Percentiles rank a stretch among this genome's conserved stretches.
phyloP scores from a whole-genome alignment of 176 grass and related monocot species.

The Zea luxurians region DNA sequence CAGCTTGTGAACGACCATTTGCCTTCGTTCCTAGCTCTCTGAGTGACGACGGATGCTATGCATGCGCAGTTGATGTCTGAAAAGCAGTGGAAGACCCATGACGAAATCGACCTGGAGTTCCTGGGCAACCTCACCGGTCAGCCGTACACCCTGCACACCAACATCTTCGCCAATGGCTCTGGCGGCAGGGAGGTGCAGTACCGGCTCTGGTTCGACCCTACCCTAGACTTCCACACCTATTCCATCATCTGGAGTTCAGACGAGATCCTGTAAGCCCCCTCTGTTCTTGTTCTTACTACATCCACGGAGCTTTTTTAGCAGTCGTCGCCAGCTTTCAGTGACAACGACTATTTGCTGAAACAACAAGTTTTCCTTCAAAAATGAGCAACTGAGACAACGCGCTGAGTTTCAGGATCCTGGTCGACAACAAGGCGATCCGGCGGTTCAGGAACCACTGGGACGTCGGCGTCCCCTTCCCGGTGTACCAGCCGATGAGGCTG shows the following conservation, averaged over 20 bases:
- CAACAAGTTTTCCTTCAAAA: background rate
- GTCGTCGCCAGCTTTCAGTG: background rate
- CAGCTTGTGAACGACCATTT: background rate
- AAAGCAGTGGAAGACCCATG: constrained; percentile 47
- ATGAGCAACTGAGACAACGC: background rate
- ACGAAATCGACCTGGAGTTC: constrained; percentile 82
- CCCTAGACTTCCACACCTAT: constrained; percentile 63
- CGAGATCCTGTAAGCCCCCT: constrained; percentile 59
- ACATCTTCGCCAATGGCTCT: constrained; percentile 56
- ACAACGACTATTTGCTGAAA: background rate
- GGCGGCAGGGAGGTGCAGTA: constrained; percentile 67
- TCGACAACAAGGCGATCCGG: constrained; percentile 45
- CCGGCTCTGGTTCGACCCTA: constrained; percentile 77
- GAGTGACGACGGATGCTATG: background rate
- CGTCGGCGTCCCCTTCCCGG: constrained; percentile 46
- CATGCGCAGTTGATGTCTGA: constrained; percentile 43
- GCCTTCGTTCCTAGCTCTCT: background rate
- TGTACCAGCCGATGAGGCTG: constrained; percentile 48
- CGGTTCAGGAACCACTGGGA: constrained; percentile 52
- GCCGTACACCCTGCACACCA: constrained; percentile 72
- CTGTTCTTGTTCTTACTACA: background rate
- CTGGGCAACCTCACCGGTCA: constrained; percentile 62
- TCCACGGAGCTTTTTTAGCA: background rate
- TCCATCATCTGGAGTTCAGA: constrained; percentile 77
- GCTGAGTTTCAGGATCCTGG: constrained; percentile 44